Conservation (phyloP, 2,329 filamentous ascomycete species). For the Sclerotinia minor region DNA sequence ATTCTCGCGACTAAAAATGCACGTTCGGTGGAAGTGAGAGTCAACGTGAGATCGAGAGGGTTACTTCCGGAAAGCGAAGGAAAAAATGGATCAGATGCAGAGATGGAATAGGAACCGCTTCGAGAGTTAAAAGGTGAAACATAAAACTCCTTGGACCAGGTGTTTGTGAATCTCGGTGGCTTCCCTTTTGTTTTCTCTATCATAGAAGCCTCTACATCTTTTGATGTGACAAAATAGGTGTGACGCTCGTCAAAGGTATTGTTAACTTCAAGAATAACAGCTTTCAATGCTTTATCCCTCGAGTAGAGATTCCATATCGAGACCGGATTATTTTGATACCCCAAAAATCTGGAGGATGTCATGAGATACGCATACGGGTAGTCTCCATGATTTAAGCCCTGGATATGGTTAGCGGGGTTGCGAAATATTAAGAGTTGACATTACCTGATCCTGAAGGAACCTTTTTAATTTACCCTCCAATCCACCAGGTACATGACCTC, state of each 20-base stretch:
- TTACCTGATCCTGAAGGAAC: conserved; percentile 59
- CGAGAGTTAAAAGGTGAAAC: conserved; percentile 73
- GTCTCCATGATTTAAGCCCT: conserved; percentile 58
- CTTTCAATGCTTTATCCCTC: conserved; percentile 54
- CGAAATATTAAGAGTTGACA: background rate
- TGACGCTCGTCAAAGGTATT: conserved; percentile 74
- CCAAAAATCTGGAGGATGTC: conserved; percentile 67
- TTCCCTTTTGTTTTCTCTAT: conserved; percentile 27
- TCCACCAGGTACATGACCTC: conserved; percentile 52
- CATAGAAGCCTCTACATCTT: conserved; percentile 33
- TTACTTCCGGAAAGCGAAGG: conserved; percentile 49
- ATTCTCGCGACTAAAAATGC: conserved; percentile 63
- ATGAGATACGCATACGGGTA: conserved; percentile 71
- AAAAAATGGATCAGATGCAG: conserved; percentile 51
- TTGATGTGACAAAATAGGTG: conserved; percentile 60
- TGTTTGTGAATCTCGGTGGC: conserved; percentile 47
- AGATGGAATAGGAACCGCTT: conserved; percentile 55
- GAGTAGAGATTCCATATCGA: conserved; percentile 81
- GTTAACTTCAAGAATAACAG: conserved; percentile 72
- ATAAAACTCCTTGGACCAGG: conserved; percentile 72
- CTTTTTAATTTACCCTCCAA: conserved; percentile 62
- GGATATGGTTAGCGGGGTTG: conserved; percentile 28
- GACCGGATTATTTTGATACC: conserved; percentile 72
- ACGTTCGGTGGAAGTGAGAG: conserved; percentile 58
- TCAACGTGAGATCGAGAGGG: conserved; percentile 64